These are phyloP conservation scores for Trichoderma cornu-damae DNA, from an alignment of 2,329 filamentous ascomycete species.

Conservation along the genomic window DNA sequence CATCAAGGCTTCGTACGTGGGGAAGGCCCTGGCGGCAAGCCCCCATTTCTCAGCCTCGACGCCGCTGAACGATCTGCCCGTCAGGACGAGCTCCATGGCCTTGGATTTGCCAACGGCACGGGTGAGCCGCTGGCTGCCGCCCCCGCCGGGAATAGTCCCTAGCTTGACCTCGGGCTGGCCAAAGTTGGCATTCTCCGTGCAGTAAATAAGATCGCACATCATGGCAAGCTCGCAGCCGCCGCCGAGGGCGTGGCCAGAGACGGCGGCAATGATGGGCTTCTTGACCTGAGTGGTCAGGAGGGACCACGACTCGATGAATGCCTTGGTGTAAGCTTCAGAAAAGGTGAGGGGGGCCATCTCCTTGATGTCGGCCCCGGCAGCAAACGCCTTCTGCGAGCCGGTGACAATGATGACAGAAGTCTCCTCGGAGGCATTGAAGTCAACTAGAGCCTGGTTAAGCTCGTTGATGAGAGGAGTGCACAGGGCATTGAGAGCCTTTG, in stretches of 20 bases:
- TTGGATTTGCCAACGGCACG: constrained; percentile 75
- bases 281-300: constrained; percentile 76
- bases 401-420: constrained; percentile 79
- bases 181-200: constrained; percentile 78
- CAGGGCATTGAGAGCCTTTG: constrained; percentile 92
- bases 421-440: constrained; percentile 63
- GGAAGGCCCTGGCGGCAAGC: constrained; percentile 76
- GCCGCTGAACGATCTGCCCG: constrained; percentile 77
- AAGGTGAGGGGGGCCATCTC: constrained; percentile 96
- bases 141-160: constrained; percentile 85
- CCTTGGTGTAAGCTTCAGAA: constrained; percentile 74
- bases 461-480: constrained; percentile 86
- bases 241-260: constrained; percentile 90
- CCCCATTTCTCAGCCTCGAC: constrained; percentile 86
- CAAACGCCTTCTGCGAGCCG: constrained; percentile 84
- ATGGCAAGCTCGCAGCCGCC: constrained; percentile 95
- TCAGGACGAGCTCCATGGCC: constrained; percentile 89
- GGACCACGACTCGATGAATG: constrained; percentile 96
- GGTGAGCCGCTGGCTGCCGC: constrained; percentile 84
- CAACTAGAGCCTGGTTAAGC: constrained; percentile 71
- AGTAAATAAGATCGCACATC: constrained; percentile 96
- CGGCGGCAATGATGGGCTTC: constrained; percentile 90
- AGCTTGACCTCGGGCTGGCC: constrained; percentile 97
- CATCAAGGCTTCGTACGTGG: constrained; percentile 74
- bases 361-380: constrained; percentile 96